These are phyloP conservation scores for Arabis hirsuta DNA, from an alignment of 345 rosid species.

Conservation along the genomic window DNA sequence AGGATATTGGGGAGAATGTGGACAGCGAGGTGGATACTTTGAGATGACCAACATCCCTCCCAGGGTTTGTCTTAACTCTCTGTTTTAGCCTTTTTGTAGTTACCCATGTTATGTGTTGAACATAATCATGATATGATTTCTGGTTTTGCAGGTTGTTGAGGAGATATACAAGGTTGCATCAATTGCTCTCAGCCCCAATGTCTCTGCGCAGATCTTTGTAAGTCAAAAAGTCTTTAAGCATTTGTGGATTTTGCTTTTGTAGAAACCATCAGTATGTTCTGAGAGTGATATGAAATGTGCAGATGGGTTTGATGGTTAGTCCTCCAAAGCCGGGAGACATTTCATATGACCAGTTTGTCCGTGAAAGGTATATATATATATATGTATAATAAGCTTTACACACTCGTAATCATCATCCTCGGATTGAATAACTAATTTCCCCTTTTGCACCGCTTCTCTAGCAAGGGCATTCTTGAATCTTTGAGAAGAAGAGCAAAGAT, in stretches of 20 bases:
- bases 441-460: constrained; percentile 37
- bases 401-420: background rate
- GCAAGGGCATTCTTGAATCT: constrained; percentile 92
- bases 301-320: constrained; percentile 99
- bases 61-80: constrained; percentile 52
- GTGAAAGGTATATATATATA: constrained; percentile 80
- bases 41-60: constrained; percentile 99
- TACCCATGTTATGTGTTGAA: background rate
- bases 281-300: constrained; percentile 29
- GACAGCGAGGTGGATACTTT: constrained; percentile 99
- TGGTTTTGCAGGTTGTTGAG: constrained; percentile 75
- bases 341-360: constrained; percentile 73
- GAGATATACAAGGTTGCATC: constrained; percentile 98
- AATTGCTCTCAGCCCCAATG: constrained; percentile 91
- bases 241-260: constrained; percentile 20
- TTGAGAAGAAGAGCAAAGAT: constrained; percentile 88
- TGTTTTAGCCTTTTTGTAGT: constrained; percentile 17
- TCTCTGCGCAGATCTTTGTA: constrained; percentile 97
- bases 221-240: constrained; percentile 40
- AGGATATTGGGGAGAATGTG: constrained; percentile 99
- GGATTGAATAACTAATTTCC: background rate
- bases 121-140: constrained; percentile 2
- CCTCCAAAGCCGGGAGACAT: constrained; percentile 95
- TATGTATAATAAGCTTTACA: constrained; percentile 6
- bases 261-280: constrained; percentile 7